Evolutionary conservation across 305 asterid species (phyloP).

Genomic region (Rubia peregrina): DNA sequence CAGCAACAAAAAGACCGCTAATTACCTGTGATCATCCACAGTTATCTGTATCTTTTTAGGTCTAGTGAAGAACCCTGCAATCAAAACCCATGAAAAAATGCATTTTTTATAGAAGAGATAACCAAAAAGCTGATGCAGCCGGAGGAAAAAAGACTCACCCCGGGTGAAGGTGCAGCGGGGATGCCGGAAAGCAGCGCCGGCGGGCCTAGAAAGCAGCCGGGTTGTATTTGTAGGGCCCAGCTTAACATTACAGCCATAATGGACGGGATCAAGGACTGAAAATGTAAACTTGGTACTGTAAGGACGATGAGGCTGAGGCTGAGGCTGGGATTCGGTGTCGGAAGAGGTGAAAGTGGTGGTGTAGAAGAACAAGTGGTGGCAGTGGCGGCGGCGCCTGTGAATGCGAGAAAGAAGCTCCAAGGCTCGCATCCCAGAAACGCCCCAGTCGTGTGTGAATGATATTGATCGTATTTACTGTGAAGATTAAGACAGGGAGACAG

Average conservation of each 20-base stretch:
- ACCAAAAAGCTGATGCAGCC: background rate
- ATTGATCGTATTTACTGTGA: background rate
- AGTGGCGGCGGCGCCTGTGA: conserved; percentile 20
- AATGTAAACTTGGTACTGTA: conserved; percentile 2
- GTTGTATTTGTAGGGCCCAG: background rate
- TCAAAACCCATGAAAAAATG: conserved; percentile 4
- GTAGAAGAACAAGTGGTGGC: conserved; percentile 9
- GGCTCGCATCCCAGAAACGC: conserved; percentile 23
- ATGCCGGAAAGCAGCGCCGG: conserved; percentile 18
- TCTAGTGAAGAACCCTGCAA: conserved; percentile 61
- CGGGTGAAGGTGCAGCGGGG: conserved; percentile 38
- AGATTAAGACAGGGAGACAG: too few species aligned
- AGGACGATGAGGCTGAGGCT: background rate
- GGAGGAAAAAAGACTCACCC: conserved; percentile 21
- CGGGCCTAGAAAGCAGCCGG: conserved; percentile 8
- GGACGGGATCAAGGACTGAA: background rate
- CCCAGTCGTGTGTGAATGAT: background rate
- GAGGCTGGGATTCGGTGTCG: background rate
- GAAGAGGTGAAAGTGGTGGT: background rate
- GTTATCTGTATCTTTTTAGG: conserved; percentile 55
- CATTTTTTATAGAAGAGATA: background rate
- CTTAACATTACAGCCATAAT: background rate
- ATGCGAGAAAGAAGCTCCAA: conserved; percentile 21
- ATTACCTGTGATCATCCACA: conserved; percentile 79
- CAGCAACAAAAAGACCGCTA: background rate